phyloP scores from a whole-genome alignment of 805 yeast genomes.

The Ogataea paradorogensis region DNA sequence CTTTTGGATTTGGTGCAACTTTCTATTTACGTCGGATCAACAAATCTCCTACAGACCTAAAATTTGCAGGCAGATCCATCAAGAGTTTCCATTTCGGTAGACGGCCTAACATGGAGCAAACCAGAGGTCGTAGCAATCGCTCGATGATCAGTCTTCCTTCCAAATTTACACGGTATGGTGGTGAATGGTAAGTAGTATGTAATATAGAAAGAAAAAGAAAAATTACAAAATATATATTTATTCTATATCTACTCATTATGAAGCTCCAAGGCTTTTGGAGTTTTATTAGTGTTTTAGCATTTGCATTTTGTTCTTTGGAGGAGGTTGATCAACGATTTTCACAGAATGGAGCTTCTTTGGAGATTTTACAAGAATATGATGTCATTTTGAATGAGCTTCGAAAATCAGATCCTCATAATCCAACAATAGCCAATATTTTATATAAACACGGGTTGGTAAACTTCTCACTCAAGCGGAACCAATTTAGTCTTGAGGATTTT shows the following conservation, averaged over 20 bases:
- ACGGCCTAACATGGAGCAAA: slow-evolving; percentile 13
- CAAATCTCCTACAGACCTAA: slow-evolving; percentile 12
- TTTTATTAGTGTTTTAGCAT: neutral
- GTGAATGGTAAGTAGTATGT: slow-evolving; percentile 25
- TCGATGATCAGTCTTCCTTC: slow-evolving; percentile 33
- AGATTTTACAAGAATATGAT: slow-evolving; percentile 32
- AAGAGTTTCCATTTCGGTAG: slow-evolving; percentile 32
- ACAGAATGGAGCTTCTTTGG: slow-evolving; percentile 28
- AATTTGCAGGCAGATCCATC: slow-evolving; percentile 22
- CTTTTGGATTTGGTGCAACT: slow-evolving; percentile 24
- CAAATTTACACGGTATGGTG: slow-evolving; percentile 32
- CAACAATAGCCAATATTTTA: slow-evolving; percentile 41
- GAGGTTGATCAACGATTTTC: slow-evolving; percentile 17
- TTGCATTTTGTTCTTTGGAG: slow-evolving; percentile 10
- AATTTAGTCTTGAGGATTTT: slow-evolving; percentile 52
- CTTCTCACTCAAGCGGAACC: slow-evolving; percentile 52
- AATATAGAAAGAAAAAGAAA: slow-evolving; percentile 5
- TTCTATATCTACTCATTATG: neutral
- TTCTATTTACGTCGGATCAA: slow-evolving; percentile 24
- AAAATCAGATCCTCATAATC: slow-evolving; percentile 9
- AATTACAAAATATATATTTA: neutral
- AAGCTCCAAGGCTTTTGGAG: slow-evolving; percentile 2
- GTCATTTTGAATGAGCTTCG: slow-evolving; percentile 19
- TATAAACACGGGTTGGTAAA: slow-evolving; percentile 64
- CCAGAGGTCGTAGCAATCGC: slow-evolving; percentile 23